Evolutionary conservation across 768 basidiomycete species (phyloP).

Genomic region (Cyclocybe cylindracea): DNA sequence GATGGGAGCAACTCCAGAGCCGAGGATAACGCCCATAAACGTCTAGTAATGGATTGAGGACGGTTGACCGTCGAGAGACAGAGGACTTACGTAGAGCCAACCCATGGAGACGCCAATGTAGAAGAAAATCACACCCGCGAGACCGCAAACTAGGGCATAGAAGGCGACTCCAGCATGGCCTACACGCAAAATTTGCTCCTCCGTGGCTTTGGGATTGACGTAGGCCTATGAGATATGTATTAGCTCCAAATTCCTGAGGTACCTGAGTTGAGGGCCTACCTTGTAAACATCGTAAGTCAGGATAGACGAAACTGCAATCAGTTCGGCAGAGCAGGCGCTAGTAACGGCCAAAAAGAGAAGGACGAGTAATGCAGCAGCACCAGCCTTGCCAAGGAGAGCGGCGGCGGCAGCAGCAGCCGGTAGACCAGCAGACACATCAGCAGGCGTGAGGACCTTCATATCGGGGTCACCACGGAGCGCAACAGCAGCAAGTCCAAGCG

Average conservation of each 20-base stretch:
- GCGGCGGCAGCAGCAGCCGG: slow-evolving; percentile 83
- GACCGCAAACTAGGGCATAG: slow-evolving; percentile 77
- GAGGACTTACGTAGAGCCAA: slow-evolving; percentile 79
- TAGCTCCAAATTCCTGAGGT: not conserved
- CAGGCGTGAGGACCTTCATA: slow-evolving; percentile 49
- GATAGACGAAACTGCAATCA: slow-evolving; percentile 86
- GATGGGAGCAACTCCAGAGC: slow-evolving; percentile 85
- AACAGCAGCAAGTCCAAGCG: slow-evolving; percentile 84
- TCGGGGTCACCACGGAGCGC: slow-evolving; percentile 66
- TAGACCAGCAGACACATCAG: slow-evolving; percentile 86
- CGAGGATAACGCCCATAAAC: slow-evolving; percentile 87
- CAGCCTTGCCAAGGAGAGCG: slow-evolving; percentile 77
- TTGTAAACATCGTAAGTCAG: slow-evolving; percentile 88
- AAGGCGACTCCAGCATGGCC: slow-evolving; percentile 70
- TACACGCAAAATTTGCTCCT: slow-evolving; percentile 65
- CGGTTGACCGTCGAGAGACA: not conserved
- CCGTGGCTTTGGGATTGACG: slow-evolving; percentile 81
- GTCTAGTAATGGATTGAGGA: slow-evolving; percentile 42
- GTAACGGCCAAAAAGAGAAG: slow-evolving; percentile 89
- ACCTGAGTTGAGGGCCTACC: slow-evolving; percentile 30
- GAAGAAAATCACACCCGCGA: slow-evolving; percentile 85
- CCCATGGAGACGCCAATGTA: slow-evolving; percentile 93
- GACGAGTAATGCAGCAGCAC: slow-evolving; percentile 77
- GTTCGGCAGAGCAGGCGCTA: slow-evolving; percentile 75
- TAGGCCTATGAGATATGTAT: slow-evolving; percentile 38